Conservation (phyloP, 495 filamentous ascomycete species). For the Hyaloscypha finlandica region DNA sequence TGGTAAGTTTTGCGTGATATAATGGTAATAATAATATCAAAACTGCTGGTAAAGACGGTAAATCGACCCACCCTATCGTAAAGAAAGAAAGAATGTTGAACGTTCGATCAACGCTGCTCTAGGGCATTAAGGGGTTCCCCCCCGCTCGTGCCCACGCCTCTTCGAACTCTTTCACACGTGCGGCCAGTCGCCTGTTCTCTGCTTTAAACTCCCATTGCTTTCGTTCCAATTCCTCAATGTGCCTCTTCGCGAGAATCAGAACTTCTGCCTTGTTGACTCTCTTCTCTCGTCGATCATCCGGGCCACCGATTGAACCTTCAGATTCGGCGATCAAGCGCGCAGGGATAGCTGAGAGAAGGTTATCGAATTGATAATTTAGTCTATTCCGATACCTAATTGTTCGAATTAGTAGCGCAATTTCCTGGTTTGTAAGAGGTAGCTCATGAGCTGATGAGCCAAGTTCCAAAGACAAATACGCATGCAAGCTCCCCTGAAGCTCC, state of each 20-base stretch:
- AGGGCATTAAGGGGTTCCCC: background rate
- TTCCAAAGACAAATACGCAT: no score
- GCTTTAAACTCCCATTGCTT: slow-evolving; percentile 40
- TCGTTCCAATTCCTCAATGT: slow-evolving; percentile 44
- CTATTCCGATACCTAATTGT: slow-evolving; percentile 45
- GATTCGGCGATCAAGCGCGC: slow-evolving; percentile 22
- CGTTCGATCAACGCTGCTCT: background rate
- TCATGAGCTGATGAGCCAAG: no score
- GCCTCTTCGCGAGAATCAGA: slow-evolving; percentile 44
- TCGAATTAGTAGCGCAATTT: no score
- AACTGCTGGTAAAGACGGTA: background rate
- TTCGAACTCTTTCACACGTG: slow-evolving; percentile 11
- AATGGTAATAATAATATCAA: background rate
- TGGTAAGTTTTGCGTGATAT: background rate
- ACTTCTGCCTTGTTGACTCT: slow-evolving; percentile 50
- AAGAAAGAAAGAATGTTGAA: background rate
- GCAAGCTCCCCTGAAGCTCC: no score
- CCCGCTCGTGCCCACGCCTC: background rate
- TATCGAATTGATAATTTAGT: slow-evolving; percentile 49
- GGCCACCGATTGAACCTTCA: slow-evolving; percentile 25
- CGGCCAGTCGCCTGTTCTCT: slow-evolving; percentile 37
- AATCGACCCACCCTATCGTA: background rate
- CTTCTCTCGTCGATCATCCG: slow-evolving; percentile 36
- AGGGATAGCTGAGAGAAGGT: slow-evolving; percentile 43
- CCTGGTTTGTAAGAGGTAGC: no score